phyloP scores from a whole-genome alignment of 202 grass and related monocot species.

The Panicum hallii region DNA sequence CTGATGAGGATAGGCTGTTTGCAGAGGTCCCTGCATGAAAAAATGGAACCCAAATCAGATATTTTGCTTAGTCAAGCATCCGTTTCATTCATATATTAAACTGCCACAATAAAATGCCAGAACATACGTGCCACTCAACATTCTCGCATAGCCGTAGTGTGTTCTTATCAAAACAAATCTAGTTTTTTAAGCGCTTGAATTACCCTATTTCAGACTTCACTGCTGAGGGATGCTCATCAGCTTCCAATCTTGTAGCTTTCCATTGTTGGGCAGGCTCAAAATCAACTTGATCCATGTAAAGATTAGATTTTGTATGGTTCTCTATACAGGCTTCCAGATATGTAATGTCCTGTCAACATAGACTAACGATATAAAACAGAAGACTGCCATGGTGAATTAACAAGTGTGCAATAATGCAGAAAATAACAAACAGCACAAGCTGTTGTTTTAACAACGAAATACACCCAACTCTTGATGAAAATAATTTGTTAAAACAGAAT shows the following conservation, averaged over 20 bases:
- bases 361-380: slow-evolving; percentile 53
- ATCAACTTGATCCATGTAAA: slow-evolving; percentile 99
- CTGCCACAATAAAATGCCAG: background rate
- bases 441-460: slow-evolving; percentile 19
- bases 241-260: slow-evolving; percentile 87
- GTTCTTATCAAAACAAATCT: slow-evolving; percentile 2
- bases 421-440: slow-evolving; percentile 13
- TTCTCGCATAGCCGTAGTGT: background rate
- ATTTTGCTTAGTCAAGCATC: slow-evolving; percentile 26
- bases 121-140: slow-evolving; percentile 22
- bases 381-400: slow-evolving; percentile 42
- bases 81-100: slow-evolving; percentile 28
- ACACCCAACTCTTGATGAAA: background rate
- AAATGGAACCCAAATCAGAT: slow-evolving; percentile 35
- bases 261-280: slow-evolving; percentile 94
- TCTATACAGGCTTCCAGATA: slow-evolving; percentile 99
- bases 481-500: slow-evolving; percentile 28
- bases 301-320: slow-evolving; percentile 97
- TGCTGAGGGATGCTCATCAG: slow-evolving; percentile 69
- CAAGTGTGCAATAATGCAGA: slow-evolving; percentile 15
- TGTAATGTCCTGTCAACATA: slow-evolving; percentile 79
- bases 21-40: slow-evolving; percentile 66
- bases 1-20: slow-evolving; percentile 82
- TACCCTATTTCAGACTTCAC: slow-evolving; percentile 71
- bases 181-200: slow-evolving; percentile 40